Percentiles rank a stretch among this genome's conserved stretches.
phyloP scores from a whole-genome alignment of 1,284 basidiomycete genomes.

The Ustilago loliicola region DNA sequence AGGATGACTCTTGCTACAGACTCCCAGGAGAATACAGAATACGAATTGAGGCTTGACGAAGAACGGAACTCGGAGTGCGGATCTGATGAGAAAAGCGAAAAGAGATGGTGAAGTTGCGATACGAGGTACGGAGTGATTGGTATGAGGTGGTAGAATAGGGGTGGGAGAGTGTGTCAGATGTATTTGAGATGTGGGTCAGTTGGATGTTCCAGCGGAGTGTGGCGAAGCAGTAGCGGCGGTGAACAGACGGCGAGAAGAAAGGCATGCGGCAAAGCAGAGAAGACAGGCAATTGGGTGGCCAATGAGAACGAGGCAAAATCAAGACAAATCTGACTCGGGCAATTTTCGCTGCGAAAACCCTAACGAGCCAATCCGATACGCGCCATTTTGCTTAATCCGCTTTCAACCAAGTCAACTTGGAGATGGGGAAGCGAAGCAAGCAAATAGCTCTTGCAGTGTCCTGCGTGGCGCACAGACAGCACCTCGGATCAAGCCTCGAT shows the following conservation, averaged over 20 bases:
- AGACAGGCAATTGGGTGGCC: slow-evolving; percentile 10
- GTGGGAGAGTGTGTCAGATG: background rate
- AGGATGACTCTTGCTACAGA: slow-evolving; percentile 43
- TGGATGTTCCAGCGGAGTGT: slow-evolving; percentile 6
- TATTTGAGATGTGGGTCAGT: slow-evolving; percentile 29
- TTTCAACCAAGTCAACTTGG: background rate
- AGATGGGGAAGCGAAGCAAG: background rate
- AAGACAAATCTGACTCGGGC: slow-evolving; percentile 24
- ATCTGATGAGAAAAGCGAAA: slow-evolving; percentile 6
- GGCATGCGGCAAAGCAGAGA: background rate
- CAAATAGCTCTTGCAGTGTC: background rate
- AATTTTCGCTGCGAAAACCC: slow-evolving; percentile 15
- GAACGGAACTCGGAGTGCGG: slow-evolving; percentile 44
- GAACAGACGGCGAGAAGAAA: background rate
- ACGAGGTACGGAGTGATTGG: slow-evolving; percentile 2
- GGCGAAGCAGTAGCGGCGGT: background rate
- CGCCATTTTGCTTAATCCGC: slow-evolving; percentile 7
- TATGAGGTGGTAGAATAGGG: background rate
- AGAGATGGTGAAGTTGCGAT: background rate
- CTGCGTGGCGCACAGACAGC: background rate
- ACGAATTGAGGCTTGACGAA: slow-evolving; percentile 29
- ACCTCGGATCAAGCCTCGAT: background rate
- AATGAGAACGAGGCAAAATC: slow-evolving; percentile 26
- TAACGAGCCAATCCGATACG: slow-evolving; percentile 17
- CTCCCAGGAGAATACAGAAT: slow-evolving; percentile 32